Conservation (phyloP, 345 rosid genomes). For the Dipteronia sinensis region DNA sequence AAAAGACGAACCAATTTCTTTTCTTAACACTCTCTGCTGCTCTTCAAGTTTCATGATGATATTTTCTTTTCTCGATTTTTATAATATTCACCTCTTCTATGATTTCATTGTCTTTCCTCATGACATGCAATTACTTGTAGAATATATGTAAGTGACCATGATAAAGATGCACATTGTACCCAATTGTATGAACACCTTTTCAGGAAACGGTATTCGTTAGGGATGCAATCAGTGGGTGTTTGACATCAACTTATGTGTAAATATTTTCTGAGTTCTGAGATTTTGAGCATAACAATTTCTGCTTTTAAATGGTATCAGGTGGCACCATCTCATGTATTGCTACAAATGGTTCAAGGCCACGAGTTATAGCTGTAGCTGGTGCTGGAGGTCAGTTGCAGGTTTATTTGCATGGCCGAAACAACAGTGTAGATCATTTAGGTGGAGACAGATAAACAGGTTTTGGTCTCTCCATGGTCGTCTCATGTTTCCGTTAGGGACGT, state of each 20-base stretch:
- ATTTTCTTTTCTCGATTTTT: neutral
- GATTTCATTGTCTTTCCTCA: neutral
- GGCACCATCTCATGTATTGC: slow-evolving; percentile 65
- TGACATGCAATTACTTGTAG: neutral
- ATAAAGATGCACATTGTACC: neutral
- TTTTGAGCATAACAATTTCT: too few species aligned
- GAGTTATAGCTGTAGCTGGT: slow-evolving; percentile 54
- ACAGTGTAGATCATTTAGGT: neutral
- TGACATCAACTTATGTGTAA: neutral
- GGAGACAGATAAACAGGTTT: neutral
- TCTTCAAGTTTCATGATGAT: neutral
- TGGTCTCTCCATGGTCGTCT: neutral
- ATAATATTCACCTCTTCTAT: neutral
- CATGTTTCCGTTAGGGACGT: neutral
- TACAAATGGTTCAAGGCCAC: slow-evolving; percentile 56
- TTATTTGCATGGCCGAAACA: slow-evolving; percentile 36
- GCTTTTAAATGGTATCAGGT: slow-evolving; percentile 42
- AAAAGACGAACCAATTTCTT: neutral
- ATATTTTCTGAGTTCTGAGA: neutral
- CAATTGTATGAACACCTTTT: neutral
- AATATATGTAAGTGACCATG: neutral
- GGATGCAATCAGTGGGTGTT: neutral
- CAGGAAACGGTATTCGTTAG: neutral
- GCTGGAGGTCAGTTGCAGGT: slow-evolving; percentile 65
- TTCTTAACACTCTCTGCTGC: neutral